These are phyloP conservation scores for Camelina laxa DNA, from an alignment of 345 rosid species.

Conservation along the genomic window DNA sequence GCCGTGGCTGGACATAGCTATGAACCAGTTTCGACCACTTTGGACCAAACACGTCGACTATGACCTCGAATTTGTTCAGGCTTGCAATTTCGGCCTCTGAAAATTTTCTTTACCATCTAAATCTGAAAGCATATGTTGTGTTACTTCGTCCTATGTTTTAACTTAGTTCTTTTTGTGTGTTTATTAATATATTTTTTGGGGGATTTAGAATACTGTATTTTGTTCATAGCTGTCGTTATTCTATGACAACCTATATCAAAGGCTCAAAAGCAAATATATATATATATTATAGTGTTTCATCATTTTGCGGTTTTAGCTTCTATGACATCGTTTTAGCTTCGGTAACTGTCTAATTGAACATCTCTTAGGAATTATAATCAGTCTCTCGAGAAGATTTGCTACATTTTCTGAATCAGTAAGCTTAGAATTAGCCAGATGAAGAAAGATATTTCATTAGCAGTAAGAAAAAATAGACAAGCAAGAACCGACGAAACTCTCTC, in stretches of 20 bases:
- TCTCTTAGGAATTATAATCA: background rate
- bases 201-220: conserved; percentile 23
- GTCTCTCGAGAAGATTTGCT: background rate
- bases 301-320: background rate
- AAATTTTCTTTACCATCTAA: background rate
- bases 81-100: conserved; percentile 82
- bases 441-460: background rate
- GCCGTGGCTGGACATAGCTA: conserved; percentile 98
- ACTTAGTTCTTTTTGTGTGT: conserved; percentile 8
- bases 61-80: conserved; percentile 85
- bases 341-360: background rate
- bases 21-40: conserved; percentile 89
- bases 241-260: conserved; percentile 12
- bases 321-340: background rate
- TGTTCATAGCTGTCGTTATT: conserved; percentile 25
- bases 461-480: conserved; percentile 8
- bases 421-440: background rate
- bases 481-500: conserved; percentile 5
- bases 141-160: conserved; percentile 19
- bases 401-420: background rate
- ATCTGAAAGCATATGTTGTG: conserved; percentile 29
- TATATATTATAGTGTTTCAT: background rate
- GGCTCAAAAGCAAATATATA: background rate
- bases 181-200: conserved; percentile 23
- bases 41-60: conserved; percentile 92